phyloP scores from a whole-genome alignment of 129 eudicot species.

The Tagetes patula region DNA sequence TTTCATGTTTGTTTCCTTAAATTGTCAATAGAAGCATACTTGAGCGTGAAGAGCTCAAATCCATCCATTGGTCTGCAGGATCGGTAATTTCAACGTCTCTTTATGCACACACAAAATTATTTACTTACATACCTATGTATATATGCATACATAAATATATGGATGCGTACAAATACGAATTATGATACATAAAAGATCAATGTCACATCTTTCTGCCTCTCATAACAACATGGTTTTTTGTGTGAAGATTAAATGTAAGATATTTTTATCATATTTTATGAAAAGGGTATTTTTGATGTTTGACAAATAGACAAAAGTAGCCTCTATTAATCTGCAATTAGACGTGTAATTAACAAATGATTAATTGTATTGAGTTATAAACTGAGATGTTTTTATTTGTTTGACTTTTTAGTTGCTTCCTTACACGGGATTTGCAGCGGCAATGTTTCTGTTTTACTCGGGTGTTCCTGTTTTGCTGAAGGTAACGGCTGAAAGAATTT shows the following conservation, averaged over 20 bases:
- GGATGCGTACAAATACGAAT: background rate
- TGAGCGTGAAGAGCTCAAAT: conserved; percentile 78
- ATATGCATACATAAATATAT: conserved; percentile 2
- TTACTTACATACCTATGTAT: background rate
- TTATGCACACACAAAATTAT: background rate
- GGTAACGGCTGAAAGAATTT: conserved; percentile 40
- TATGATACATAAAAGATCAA: background rate
- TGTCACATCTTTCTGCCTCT: background rate
- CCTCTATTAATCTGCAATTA: background rate
- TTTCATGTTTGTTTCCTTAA: conserved; percentile 40
- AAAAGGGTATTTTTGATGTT: background rate
- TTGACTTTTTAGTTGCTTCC: conserved; percentile 67
- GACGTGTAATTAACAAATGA: background rate
- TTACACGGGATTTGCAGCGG: conserved; percentile 71
- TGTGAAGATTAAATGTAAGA: background rate
- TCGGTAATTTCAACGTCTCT: conserved; percentile 43
- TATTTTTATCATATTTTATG: too few relatives aligned
- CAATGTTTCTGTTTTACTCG: conserved; percentile 91
- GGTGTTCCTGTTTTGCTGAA: conserved; percentile 82
- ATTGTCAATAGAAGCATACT: conserved; percentile 58
- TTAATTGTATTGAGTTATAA: background rate
- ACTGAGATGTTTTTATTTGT: conserved; percentile 4
- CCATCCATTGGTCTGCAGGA: conserved; percentile 85
- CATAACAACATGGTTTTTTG: background rate
- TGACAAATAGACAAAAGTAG: background rate